Evolutionary conservation across 805 yeast species (phyloP).

Genomic region (Candida maris): DNA sequence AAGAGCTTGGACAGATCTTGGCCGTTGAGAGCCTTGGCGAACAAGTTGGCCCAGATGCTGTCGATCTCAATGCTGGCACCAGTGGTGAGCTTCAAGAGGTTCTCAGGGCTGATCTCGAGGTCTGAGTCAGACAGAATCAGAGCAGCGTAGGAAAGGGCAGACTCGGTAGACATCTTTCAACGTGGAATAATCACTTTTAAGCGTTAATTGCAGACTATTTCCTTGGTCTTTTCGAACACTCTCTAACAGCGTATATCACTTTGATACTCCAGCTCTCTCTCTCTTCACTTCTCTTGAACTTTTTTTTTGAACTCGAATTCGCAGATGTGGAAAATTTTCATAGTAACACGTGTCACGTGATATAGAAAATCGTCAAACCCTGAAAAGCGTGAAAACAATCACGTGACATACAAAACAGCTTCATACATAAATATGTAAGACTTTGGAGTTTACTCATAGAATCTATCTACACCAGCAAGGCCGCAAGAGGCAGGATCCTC

Average conservation of each 20-base stretch:
- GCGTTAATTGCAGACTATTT: conserved; percentile 41
- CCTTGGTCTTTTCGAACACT: conserved; percentile 23
- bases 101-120: conserved; percentile 83
- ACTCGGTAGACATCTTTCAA: conserved; percentile 72
- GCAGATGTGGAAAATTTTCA: no score
- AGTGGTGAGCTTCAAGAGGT: conserved; percentile 65
- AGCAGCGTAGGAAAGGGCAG: conserved; percentile 96
- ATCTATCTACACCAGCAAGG: no score
- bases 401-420: no score
- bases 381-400: no score
- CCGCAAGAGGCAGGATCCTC: conserved; percentile 1
- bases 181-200: conserved; percentile 43
- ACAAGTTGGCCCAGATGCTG: conserved; percentile 75
- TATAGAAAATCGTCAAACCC: no score
- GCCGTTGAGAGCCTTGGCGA: conserved; percentile 79
- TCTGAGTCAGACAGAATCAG: conserved; percentile 97
- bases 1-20: conserved; percentile 70
- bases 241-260: no score
- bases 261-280: no score
- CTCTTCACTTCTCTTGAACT: no score
- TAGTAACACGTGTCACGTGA: no score
- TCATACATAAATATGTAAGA: no score
- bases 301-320: no score
- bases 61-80: conserved; percentile 81
- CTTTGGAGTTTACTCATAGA: no score